A percentile compares a stretch with the other conserved stretches of the same genome.
Conservation (phyloP, 768 basidiomycete species). For the Tulasnella sp. region DNA sequence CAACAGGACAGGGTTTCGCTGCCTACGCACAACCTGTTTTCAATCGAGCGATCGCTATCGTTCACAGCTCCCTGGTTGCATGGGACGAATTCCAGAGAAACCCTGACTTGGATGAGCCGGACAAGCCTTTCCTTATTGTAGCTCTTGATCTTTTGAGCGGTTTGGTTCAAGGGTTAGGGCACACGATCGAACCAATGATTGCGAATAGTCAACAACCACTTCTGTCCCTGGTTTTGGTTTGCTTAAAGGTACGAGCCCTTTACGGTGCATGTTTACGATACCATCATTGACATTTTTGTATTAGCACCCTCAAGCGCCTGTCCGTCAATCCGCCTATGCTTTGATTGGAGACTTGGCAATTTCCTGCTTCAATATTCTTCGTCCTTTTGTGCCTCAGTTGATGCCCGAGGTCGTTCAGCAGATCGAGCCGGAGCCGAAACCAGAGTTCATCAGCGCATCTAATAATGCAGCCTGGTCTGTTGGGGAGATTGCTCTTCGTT, state of each 20-base stretch:
- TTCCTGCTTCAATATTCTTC: constrained; percentile 78
- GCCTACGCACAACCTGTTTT: constrained; percentile 86
- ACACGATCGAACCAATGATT: constrained; percentile 62
- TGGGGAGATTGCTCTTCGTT: constrained; percentile 90
- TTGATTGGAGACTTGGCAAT: constrained; percentile 96
- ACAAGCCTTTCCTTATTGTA: constrained; percentile 94
- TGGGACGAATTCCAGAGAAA: constrained; percentile 84
- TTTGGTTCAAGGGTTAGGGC: constrained; percentile 84
- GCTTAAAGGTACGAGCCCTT: constrained; percentile 49
- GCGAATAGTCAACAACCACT: constrained; percentile 58
- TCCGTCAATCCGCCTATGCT: constrained; percentile 95
- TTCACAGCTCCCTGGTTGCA: constrained; percentile 66
- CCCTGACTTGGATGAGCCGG: constrained; percentile 86
- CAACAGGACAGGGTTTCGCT: constrained; percentile 78
- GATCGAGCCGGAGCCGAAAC: constrained; percentile 83
- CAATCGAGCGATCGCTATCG: constrained; percentile 77
- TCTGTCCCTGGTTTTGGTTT: constrained; percentile 68
- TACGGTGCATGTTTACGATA: neutral
- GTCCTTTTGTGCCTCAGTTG: constrained; percentile 74
- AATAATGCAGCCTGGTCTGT: constrained; percentile 99
- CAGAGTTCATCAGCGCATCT: constrained; percentile 90
- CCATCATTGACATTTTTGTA: neutral
- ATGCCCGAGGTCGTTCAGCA: constrained; percentile 83
- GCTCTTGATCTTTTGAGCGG: constrained; percentile 95
- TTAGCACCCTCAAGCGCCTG: constrained; percentile 82